A percentile compares a stretch with the other conserved stretches of the same genome.
Evolutionary conservation across 1,284 basidiomycete species (phyloP).

Genomic region (Ceratobasidium sp.): DNA sequence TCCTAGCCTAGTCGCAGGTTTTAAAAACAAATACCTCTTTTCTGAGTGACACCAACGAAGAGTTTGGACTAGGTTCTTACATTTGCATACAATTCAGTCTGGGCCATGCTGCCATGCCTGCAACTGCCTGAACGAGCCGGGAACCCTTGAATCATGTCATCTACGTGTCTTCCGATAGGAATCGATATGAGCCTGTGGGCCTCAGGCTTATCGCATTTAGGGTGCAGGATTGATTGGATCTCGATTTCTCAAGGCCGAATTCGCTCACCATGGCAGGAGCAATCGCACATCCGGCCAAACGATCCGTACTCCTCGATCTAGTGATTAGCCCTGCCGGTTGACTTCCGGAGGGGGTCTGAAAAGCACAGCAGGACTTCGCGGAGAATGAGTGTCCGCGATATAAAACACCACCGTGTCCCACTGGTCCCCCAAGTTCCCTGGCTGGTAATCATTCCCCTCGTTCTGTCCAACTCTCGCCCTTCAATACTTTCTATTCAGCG

Average conservation of each 20-base stretch:
- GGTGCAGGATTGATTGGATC: conserved; percentile 28
- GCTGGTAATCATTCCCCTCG: conserved; percentile 11
- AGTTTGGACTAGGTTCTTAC: no score
- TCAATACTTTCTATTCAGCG: no score
- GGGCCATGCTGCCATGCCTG: not conserved
- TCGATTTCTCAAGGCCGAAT: conserved; percentile 19
- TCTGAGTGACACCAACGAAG: no score
- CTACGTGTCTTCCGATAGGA: conserved; percentile 33
- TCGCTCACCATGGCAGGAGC: conserved; percentile 12
- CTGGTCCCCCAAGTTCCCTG: not conserved
- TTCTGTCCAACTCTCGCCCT: not conserved
- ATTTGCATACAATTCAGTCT: not conserved
- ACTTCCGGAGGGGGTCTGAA: conserved; percentile 24
- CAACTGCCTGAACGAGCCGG: conserved; percentile 12
- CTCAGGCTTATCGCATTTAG: conserved; percentile 25
- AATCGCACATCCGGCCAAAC: conserved; percentile 16
- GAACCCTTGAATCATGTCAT: conserved; percentile 8
- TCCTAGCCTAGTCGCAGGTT: not conserved
- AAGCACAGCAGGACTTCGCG: conserved; percentile 17
- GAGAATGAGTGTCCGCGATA: not conserved
- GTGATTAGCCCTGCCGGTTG: conserved; percentile 14
- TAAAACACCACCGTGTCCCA: conserved; percentile 1
- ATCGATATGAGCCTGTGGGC: conserved; percentile 30
- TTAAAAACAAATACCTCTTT: not conserved
- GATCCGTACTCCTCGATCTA: conserved; percentile 20